Evolutionary conservation across 2,329 filamentous ascomycete species (phyloP), one percentile per base, ranked within the genome.

Genomic region (Hawksworthiomyces lignivorus): DNA sequence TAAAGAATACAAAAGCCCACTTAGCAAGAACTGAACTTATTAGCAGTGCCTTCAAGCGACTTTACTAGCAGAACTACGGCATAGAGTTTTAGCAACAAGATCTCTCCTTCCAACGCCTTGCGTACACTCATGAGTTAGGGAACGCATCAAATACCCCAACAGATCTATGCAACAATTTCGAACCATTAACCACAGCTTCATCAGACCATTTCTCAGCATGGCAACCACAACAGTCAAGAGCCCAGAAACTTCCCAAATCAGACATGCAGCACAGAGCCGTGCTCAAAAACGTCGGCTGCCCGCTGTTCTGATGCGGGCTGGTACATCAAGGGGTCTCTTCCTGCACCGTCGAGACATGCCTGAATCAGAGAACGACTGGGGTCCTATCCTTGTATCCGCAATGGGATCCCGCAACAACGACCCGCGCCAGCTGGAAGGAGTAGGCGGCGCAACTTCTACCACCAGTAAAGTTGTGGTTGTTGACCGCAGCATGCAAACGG

Each of bases 401-500:
- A 69, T 81, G 52, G 75, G 75, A 9, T 74, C 71, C 4, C 69
- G 69, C 1, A 69, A 77, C 44, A 59, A 63, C 1, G 68, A 77
- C 52, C 68, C 69, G 0, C 66, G 75, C 5, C 78, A 82, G 52
- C 68, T 82, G 1, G 72, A 82, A 48, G 78, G 78, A 3, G 67
- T 82, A 47, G 78, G 78, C 1, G 76, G 73, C 1, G 78, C 73
- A 1, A 69, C 76, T 24, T 77, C 73, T 1, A 77, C 71, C 6
- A 69, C 80, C 0, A 78, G 72, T 38, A 82, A 83, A 50, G 70
- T 82, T 4, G 78, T 72, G 48, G 64, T 82, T 1, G 69, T 82
- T 2, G 65, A 64, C 2, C 54, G 52, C 0, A 60, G 59, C 0
- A 28, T 17, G 48, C 59, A 42, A 54, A 67, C 58, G 1, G 70